Evolutionary conservation across 169 alveolate genomes (phyloP), one percentile per base, ranked within the genome.

Genomic region (Babesia ovis): DNA sequence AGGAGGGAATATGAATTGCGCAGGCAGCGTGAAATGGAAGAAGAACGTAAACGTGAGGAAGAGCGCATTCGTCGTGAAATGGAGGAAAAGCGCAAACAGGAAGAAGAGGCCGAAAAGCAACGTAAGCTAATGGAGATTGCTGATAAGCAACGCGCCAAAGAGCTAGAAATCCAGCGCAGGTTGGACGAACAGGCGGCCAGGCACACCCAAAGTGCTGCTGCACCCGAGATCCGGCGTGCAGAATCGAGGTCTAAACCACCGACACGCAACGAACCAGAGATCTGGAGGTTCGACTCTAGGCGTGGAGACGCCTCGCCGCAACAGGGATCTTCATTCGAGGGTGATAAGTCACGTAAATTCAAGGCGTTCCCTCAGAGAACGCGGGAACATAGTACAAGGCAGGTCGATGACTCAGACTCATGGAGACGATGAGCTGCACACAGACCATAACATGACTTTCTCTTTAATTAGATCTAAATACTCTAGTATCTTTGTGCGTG

Each of bases 11-110:
- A 75, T 50, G 92, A 86, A 64, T 46, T 82, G 11, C 85, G 86
- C 41, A 76, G 82, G 72, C 68, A 72, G 55, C 57, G 70, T 59
- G 89, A 69, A 6, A 91, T 84, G 45, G 93, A 91, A 67, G 93
- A 91, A 69, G 91, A 89, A 41, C 68, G 84, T 50, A 57, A 91
- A 53, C 80, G 85, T 31, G 95, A 87, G 58, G 93, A 85, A 51
- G 93, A 91, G 46, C 72, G 85, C 50, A 55, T 79, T 29, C 81
- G 81, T 32, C 91, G 76, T 37, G 92, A 87, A 27, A 71, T 70
- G 68, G 74, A 82, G 74, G 86, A 85, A 64, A 59, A 83, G 56
- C 66, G 87, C 37, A 77, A 73, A 60, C 79, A 83, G 84, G 90
- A 68, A 86, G 89, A 71, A 34, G 58, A 85, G 61, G 84, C 59